Percentiles rank a stretch among this genome's conserved stretches.
These are phyloP conservation scores for Tieghemostelium lacteum DNA, from an alignment of 78 protist species.

Conservation along the genomic window DNA sequence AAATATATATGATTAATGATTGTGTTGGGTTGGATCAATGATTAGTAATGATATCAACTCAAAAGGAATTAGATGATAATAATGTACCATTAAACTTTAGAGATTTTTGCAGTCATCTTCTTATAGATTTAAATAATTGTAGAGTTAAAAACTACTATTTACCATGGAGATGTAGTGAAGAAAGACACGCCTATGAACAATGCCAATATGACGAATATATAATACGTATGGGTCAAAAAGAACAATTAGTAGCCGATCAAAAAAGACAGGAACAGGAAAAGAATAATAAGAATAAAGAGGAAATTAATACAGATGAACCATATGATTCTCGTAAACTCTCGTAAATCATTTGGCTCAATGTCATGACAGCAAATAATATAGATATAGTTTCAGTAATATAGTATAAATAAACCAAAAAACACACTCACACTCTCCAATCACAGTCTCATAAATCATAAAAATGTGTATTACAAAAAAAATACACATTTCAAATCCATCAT, in stretches of 20 bases:
- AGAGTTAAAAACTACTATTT: slow-evolving; percentile 49
- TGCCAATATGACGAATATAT: slow-evolving; percentile 90
- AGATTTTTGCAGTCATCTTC: slow-evolving; percentile 87
- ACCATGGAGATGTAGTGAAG: slow-evolving; percentile 88
- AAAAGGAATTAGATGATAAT: slow-evolving; percentile 52
- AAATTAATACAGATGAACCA: not conserved
- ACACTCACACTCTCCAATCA: too few relatives aligned
- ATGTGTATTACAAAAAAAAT: too few relatives aligned
- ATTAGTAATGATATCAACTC: slow-evolving; percentile 65
- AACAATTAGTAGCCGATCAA: not conserved
- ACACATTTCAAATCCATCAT: too few relatives aligned
- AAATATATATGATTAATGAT: not conserved
- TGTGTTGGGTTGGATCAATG: not conserved
- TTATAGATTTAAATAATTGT: slow-evolving; percentile 88
- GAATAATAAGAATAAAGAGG: not conserved
- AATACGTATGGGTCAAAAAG: not conserved
- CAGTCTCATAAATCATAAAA: too few relatives aligned
- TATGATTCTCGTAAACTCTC: not conserved
- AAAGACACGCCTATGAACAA: slow-evolving; percentile 86
- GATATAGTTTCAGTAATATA: too few relatives aligned
- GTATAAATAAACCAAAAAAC: too few relatives aligned
- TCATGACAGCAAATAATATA: too few relatives aligned
- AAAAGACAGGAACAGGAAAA: not conserved
- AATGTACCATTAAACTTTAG: slow-evolving; percentile 70
- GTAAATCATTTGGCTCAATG: too few relatives aligned